Conservation (phyloP, 345 rosid genomes). For the Syzygium oleosum region DNA sequence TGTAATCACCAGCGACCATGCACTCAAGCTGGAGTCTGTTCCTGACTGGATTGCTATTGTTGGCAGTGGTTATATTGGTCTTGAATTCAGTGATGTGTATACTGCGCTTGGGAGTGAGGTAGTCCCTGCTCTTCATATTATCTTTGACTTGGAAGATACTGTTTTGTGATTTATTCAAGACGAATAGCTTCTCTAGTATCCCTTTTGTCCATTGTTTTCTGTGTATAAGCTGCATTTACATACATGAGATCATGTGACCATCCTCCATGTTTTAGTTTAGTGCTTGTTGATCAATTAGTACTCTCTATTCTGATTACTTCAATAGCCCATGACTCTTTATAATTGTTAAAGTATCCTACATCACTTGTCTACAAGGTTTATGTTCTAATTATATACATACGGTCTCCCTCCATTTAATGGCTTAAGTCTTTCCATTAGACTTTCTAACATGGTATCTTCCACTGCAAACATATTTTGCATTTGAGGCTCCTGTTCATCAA, state of each 20-base stretch:
- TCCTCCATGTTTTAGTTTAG: not conserved
- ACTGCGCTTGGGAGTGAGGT: constrained; percentile 99
- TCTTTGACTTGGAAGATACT: not conserved
- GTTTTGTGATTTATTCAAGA: not conserved
- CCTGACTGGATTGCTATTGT: constrained; percentile 99
- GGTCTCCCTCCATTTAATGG: not conserved
- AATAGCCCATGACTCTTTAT: not conserved
- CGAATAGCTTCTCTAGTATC: not conserved
- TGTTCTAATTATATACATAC: not conserved
- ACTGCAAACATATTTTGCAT: not conserved
- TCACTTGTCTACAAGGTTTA: not conserved
- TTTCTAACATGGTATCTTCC: not conserved
- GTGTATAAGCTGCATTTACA: not conserved
- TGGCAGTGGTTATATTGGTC: constrained; percentile 99
- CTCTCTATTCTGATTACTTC: not conserved
- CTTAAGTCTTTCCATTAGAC: not conserved
- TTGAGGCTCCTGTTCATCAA: not conserved
- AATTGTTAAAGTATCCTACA: not conserved
- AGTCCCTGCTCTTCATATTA: not conserved
- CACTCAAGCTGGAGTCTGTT: constrained; percentile 86
- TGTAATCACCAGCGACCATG: constrained; percentile 99
- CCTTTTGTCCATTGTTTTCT: not conserved
- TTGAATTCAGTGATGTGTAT: constrained; percentile 98
- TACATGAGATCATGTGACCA: not conserved
- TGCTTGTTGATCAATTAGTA: not conserved